Evolutionary conservation across 768 basidiomycete genomes (phyloP), one percentile per base, ranked within the genome.

Genomic region (Amanita fuliginea): DNA sequence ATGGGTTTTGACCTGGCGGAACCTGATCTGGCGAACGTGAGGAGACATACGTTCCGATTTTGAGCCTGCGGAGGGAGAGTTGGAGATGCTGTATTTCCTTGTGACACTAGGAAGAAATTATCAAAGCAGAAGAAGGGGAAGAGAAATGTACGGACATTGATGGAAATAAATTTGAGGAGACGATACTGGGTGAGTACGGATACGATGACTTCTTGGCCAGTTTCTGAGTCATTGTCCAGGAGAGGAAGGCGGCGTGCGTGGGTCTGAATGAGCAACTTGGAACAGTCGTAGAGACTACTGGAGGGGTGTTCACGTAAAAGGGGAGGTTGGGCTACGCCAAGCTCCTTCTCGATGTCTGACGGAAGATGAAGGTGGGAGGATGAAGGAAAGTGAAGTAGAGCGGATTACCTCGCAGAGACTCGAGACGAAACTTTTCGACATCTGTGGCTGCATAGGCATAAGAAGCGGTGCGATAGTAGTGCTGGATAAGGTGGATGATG

Each of bases 401-500:
- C 35, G 24, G 37, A 77, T 39, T 60, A 90, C 95, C 92, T 78
- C 96, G 71, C 52, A 99, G 68, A 43, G 82, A 81, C 61, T 94
- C 88, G 26, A 99, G 73, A 28, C 87, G 77, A 63, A 99, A 91
- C 0, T 80, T 85, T 62, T 98, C 95, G 3, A 98, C 95, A 58
- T 98, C 93, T 9, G 83, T 77, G 0, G 84, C 79, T 4, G 92
- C 94, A 46, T 79, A 81, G 57, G 92, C 92, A 63, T 81, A 86
- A 33, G 82, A 82, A 28, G 86, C 82, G 2, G 85, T 89, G 42
- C 83, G 81, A 66, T 97, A 96, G 66, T 97, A 99, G 69, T 94
- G 96, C 60, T 99, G 96, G 56, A 99, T 98, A 55, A 99, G 81
- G 64, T 99, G 96, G 51, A 99, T 97, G 64, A 99, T 93, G 65